phyloP scores from a whole-genome alignment of 2,329 filamentous ascomycete species.

The Penicillium sp. region DNA sequence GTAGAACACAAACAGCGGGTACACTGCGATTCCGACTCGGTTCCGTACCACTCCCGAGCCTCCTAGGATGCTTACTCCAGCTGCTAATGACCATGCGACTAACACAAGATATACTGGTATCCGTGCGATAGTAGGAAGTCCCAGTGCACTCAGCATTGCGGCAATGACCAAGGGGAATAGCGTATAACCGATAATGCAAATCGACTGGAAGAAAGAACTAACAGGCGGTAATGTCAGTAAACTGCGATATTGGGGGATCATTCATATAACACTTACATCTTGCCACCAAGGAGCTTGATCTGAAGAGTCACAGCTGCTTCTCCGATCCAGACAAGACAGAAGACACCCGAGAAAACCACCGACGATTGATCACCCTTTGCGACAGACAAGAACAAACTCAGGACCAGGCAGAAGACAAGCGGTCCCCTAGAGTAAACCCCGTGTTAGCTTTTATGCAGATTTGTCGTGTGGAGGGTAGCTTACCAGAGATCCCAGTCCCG shows the following conservation, averaged over 20 bases:
- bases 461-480: slow-evolving; percentile 14
- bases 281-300: slow-evolving; percentile 93
- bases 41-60: slow-evolving; percentile 96
- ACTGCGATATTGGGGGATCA: not conserved
- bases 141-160: slow-evolving; percentile 79
- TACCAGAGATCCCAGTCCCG: slow-evolving; percentile 95
- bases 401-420: slow-evolving; percentile 84
- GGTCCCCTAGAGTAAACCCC: slow-evolving; percentile 64
- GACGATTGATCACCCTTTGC: slow-evolving; percentile 79
- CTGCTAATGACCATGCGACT: slow-evolving; percentile 88
- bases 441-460: not conserved
- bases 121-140: slow-evolving; percentile 74
- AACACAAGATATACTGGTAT: slow-evolving; percentile 90
- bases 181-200: slow-evolving; percentile 98
- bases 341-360: slow-evolving; percentile 90
- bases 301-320: slow-evolving; percentile 96
- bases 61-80: slow-evolving; percentile 91
- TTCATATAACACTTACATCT: slow-evolving; percentile 71
- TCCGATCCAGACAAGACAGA: slow-evolving; percentile 94
- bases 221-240: slow-evolving; percentile 18
- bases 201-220: slow-evolving; percentile 95
- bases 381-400: slow-evolving; percentile 85
- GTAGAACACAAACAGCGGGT: slow-evolving; percentile 94
- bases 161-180: slow-evolving; percentile 96
- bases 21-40: slow-evolving; percentile 88